These are phyloP conservation scores for Trichophyton equinum DNA, from an alignment of 2,329 filamentous ascomycete genomes.

Conservation along the genomic window DNA sequence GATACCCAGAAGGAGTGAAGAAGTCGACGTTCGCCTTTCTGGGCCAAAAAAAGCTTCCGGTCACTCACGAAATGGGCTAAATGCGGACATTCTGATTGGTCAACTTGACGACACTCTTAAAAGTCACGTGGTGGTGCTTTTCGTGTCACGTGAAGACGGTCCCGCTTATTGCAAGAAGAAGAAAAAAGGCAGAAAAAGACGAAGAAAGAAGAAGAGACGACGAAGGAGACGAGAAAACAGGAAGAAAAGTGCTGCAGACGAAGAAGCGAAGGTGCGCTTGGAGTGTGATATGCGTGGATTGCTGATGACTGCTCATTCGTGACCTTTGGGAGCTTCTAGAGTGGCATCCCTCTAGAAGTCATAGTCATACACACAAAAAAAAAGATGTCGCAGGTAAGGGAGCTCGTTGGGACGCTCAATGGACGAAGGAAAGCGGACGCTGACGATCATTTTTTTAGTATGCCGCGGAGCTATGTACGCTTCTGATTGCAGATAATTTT, in stretches of 20 bases:
- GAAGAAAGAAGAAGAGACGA: slow-evolving; percentile 20
- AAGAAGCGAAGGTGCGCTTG: background rate
- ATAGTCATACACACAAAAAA: slow-evolving; percentile 9
- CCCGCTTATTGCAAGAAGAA: background rate
- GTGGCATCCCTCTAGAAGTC: slow-evolving; percentile 65
- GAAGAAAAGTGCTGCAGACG: slow-evolving; percentile 11
- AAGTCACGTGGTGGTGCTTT: slow-evolving; percentile 7
- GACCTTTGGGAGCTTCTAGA: slow-evolving; percentile 46
- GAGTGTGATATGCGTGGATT: background rate
- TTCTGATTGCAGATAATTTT: slow-evolving; percentile 78
- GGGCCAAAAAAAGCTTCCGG: slow-evolving; percentile 1
- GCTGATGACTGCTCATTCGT: slow-evolving; percentile 6
- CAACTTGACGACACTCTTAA: slow-evolving; percentile 20
- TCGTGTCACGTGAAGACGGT: background rate
- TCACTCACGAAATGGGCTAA: slow-evolving; percentile 14
- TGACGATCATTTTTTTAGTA: slow-evolving; percentile 36
- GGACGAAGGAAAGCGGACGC: slow-evolving; percentile 11
- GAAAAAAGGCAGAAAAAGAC: slow-evolving; percentile 11
- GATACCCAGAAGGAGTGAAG: slow-evolving; percentile 21
- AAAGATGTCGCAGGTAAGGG: slow-evolving; percentile 46
- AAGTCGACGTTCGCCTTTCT: slow-evolving; percentile 12
- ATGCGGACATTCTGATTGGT: slow-evolving; percentile 30
- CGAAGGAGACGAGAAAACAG: background rate
- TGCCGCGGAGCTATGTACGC: slow-evolving; percentile 74
- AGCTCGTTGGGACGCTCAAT: slow-evolving; percentile 9